phyloP scores from a whole-genome alignment of 306 rosid genomes.

The Lathyrus oleraceus region DNA sequence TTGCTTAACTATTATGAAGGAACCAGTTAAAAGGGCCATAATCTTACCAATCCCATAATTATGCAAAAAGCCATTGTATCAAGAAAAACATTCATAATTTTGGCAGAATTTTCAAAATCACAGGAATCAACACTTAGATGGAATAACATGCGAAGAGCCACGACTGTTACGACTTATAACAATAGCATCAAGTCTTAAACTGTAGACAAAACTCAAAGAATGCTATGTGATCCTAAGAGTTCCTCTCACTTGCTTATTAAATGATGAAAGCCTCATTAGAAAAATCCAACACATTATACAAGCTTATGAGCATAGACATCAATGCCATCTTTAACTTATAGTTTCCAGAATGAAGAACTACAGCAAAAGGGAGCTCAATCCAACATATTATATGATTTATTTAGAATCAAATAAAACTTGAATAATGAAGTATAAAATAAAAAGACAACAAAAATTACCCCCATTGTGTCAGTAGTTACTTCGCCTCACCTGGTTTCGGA shows the following conservation, averaged over 20 bases:
- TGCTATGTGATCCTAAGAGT: neutral
- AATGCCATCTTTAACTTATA: neutral
- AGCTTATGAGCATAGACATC: neutral
- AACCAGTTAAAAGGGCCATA: neutral
- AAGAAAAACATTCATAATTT: conserved; percentile 4
- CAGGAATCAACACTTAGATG: conserved; percentile 12
- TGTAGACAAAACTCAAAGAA: neutral
- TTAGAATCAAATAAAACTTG: neutral
- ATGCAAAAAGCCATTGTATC: neutral
- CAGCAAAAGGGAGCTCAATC: neutral
- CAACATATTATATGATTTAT: neutral
- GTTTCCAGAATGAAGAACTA: neutral
- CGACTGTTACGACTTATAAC: conserved; percentile 9
- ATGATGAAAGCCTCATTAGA: neutral
- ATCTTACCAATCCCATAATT: neutral
- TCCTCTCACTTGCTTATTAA: neutral
- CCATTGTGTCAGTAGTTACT: conserved; percentile 43
- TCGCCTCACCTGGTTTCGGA: conserved; percentile 63
- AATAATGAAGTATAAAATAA: neutral
- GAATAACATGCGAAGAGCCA: conserved; percentile 1
- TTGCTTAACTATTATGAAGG: neutral
- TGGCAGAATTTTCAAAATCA: too few relatives aligned
- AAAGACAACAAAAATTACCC: conserved; percentile 39
- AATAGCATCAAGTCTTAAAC: neutral
- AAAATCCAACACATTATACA: neutral